These are phyloP conservation scores for Tolypocladium nubicola DNA, from an alignment of 2,329 filamentous ascomycete species.

Conservation along the genomic window DNA sequence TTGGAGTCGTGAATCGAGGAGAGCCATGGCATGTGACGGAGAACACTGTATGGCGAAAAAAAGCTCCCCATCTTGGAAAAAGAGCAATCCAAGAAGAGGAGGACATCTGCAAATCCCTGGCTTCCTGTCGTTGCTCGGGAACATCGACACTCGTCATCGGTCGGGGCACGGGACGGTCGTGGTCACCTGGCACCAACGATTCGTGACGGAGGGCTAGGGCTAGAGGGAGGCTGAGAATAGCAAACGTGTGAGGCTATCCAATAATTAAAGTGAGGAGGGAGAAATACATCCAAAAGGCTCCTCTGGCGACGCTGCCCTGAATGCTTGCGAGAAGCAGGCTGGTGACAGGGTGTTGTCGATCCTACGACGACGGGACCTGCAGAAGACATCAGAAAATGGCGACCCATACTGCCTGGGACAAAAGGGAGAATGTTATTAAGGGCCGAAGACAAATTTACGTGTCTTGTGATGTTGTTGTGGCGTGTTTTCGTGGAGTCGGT, in stretches of 20 bases:
- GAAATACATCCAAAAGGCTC: neutral
- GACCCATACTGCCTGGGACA: neutral
- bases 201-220: neutral
- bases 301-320: neutral
- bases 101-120: too few species aligned
- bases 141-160: too few species aligned
- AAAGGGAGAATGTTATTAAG: too few species aligned
- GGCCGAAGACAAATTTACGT: too few species aligned
- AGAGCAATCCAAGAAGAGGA: too few species aligned
- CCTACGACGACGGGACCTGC: neutral
- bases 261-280: neutral
- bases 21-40: too few species aligned
- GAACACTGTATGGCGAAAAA: too few species aligned
- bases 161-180: neutral
- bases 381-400: neutral
- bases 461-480: neutral
- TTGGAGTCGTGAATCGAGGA: too few species aligned
- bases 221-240: neutral
- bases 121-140: too few species aligned
- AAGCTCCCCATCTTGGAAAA: too few species aligned
- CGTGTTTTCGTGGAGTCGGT: neutral
- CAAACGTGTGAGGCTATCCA: too few species aligned
- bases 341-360: neutral
- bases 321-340: neutral
- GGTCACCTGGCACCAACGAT: neutral